Percentiles rank a stretch among this genome's conserved stretches.
phyloP scores from a whole-genome alignment of 73 alveolate genomes.

The Stentor roeselii region DNA sequence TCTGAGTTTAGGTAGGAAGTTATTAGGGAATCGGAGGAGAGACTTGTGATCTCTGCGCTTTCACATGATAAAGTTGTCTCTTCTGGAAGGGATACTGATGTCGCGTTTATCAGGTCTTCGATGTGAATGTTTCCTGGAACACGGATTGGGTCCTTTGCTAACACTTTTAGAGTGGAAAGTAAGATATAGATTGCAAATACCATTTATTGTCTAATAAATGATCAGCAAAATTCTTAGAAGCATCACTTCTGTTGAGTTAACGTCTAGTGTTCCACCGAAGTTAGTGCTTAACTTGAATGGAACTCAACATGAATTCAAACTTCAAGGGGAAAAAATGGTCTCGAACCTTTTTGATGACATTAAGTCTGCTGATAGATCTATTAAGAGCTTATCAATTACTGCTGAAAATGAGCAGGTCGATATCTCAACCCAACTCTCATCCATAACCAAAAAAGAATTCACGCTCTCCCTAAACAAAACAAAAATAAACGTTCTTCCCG shows the following conservation, averaged over 20 bases:
- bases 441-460: neutral
- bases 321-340: neutral
- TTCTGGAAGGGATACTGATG: neutral
- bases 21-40: neutral
- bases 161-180: too few species aligned
- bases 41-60: neutral
- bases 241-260: neutral
- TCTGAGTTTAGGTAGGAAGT: neutral
- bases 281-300: neutral
- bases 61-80: neutral
- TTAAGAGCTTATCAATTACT: neutral
- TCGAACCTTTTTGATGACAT: neutral
- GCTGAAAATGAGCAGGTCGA: neutral
- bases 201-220: neutral
- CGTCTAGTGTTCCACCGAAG: slow-evolving; percentile 6
- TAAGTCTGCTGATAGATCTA: neutral
- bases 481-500: neutral
- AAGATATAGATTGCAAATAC: too few species aligned
- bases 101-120: neutral
- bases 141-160: neutral
- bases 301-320: neutral
- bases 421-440: neutral
- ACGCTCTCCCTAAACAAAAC: neutral
- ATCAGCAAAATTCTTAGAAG: neutral
- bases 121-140: neutral